Evolutionary conservation across 176 grass and related monocot species (phyloP).

Genomic region (Aegilops tauschii): DNA sequence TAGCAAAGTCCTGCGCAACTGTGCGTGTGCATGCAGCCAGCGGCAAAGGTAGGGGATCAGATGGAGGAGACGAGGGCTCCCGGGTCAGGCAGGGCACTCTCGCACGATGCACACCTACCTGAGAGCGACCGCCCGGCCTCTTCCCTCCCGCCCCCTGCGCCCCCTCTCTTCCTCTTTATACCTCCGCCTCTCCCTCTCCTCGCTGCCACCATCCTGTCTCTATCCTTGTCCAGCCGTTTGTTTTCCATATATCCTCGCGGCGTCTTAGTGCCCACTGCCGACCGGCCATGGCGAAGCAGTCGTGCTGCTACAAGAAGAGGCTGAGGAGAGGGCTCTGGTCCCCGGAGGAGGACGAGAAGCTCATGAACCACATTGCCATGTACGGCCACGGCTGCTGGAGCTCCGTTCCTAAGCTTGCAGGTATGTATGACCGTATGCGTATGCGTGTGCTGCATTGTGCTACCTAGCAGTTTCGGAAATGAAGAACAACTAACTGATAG

Average conservation of each 20-base stretch:
- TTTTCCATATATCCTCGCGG: not conserved
- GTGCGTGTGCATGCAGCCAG: not conserved
- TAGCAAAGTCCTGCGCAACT: conserved; percentile 4
- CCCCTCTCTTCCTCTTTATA: conserved; percentile 7
- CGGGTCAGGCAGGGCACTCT: not conserved
- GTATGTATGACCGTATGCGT: not conserved
- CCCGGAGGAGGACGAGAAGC: conserved; percentile 78
- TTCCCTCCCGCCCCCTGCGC: not conserved
- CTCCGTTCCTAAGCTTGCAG: conserved; percentile 66
- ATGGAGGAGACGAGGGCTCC: not conserved
- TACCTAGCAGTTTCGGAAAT: not conserved
- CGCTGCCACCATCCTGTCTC: conserved; percentile 16
- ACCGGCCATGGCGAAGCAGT: conserved; percentile 56
- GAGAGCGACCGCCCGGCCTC: conserved; percentile 41
- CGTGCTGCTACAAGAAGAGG: conserved; percentile 66
- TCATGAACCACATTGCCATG: conserved; percentile 66
- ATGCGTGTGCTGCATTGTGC: not conserved
- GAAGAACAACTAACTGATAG: not conserved
- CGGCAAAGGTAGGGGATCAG: conserved; percentile 2
- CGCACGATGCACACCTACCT: conserved; percentile 38
- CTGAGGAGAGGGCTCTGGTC: conserved; percentile 79
- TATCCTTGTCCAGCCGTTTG: not conserved
- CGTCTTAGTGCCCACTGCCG: not conserved
- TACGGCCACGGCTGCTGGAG: conserved; percentile 80
- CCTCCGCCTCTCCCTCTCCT: conserved; percentile 15